Evolutionary conservation across 208 protist genomes (phyloP).

Genomic region (Acanthamoeba castellanii): DNA sequence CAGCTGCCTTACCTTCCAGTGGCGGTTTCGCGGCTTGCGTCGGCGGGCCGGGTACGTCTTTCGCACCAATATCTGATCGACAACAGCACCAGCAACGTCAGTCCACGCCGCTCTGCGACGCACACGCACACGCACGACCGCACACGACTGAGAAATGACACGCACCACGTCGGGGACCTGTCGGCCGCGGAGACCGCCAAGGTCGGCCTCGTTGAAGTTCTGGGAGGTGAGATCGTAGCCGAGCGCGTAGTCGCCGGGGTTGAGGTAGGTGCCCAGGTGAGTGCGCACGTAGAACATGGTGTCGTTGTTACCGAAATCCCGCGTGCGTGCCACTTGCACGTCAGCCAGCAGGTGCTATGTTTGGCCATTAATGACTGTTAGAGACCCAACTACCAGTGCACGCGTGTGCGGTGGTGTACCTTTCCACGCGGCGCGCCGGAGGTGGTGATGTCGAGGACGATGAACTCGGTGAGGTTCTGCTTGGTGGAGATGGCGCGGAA

Average conservation of each 20-base stretch:
- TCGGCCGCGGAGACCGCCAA: conserved; percentile 75
- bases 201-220: conserved; percentile 95
- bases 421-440: conserved; percentile 80
- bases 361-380: conserved; percentile 54
- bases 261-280: conserved; percentile 95
- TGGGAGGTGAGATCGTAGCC: conserved; percentile 89
- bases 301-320: conserved; percentile 96
- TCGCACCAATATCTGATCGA: conserved; percentile 80
- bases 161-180: conserved; percentile 75
- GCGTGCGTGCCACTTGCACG: conserved; percentile 95
- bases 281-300: conserved; percentile 93
- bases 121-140: background rate
- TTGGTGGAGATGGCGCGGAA: conserved; percentile 93
- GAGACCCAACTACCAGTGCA: conserved; percentile 47
- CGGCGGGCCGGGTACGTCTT: conserved; percentile 82
- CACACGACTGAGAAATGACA: background rate
- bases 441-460: conserved; percentile 95
- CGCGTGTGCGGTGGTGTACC: conserved; percentile 64
- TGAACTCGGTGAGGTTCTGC: conserved; percentile 95
- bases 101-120: background rate
- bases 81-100: background rate
- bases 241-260: conserved; percentile 93
- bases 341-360: conserved; percentile 92
- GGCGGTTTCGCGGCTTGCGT: conserved; percentile 70
- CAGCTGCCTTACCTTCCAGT: conserved; percentile 85